A percentile compares a stretch with the other conserved stretches of the same genome.
Evolutionary conservation across 345 rosid genomes (phyloP).

Genomic region (Salix udensis): DNA sequence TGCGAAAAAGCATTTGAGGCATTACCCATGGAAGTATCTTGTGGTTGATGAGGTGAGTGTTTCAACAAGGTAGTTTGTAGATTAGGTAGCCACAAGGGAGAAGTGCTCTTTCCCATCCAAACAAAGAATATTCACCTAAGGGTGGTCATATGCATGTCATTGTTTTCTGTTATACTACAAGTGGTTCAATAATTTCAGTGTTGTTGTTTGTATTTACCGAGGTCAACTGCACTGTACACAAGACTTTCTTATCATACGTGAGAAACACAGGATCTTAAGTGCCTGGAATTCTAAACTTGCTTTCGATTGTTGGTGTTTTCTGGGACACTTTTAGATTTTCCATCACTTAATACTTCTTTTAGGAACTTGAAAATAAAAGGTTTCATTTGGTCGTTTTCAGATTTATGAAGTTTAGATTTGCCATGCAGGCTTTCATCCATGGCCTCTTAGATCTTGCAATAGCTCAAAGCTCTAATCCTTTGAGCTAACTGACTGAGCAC

Average conservation of each 20-base stretch:
- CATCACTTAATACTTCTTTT: neutral
- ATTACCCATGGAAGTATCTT: constrained; percentile 81
- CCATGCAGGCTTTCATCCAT: neutral
- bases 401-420: neutral
- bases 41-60: constrained; percentile 85
- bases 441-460: neutral
- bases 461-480: neutral
- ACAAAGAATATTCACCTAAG: neutral
- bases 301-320: too few species aligned
- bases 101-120: neutral
- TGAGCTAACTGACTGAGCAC: neutral
- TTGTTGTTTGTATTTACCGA: neutral
- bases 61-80: neutral
- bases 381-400: neutral
- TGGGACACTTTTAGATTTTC: neutral
- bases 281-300: neutral
- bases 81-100: neutral
- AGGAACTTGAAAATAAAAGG: neutral
- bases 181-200: too few species aligned
- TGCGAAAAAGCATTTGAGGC: constrained; percentile 58
- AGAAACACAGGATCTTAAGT: neutral
- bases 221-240: neutral
- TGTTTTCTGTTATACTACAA: too few species aligned
- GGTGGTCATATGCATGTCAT: neutral
- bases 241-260: neutral